Percentiles rank a stretch among this genome's conserved stretches.
phyloP scores from a whole-genome alignment of 108 stramenopile genomes.

The Nitzschia sp. region DNA sequence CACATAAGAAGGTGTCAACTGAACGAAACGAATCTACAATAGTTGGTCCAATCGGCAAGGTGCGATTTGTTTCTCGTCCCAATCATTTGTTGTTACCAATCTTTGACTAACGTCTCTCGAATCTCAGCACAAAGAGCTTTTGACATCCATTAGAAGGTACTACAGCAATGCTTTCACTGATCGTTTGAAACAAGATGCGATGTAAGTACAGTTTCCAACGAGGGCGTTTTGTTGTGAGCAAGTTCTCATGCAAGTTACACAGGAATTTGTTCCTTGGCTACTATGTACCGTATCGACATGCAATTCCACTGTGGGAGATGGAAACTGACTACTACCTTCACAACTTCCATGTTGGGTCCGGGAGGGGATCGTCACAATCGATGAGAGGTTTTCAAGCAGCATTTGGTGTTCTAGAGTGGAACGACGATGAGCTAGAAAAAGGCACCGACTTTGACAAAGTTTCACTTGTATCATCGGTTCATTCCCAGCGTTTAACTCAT shows the following conservation, averaged over 20 bases:
- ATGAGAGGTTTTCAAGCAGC: conserved; percentile 68
- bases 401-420: conserved; percentile 66
- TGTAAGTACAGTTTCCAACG: conserved; percentile 40
- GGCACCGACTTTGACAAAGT: conserved; percentile 10
- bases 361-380: conserved; percentile 55
- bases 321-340: conserved; percentile 89
- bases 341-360: conserved; percentile 76
- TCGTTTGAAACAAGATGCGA: conserved; percentile 95
- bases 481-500: conserved; percentile 9
- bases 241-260: background rate
- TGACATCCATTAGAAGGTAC: conserved; percentile 94
- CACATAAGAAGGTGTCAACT: conserved; percentile 92
- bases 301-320: conserved; percentile 84
- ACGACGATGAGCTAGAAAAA: conserved; percentile 4
- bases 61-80: conserved; percentile 24
- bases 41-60: conserved; percentile 79
- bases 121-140: conserved; percentile 84
- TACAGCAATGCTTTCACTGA: conserved; percentile 98
- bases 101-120: background rate
- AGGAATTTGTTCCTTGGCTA: conserved; percentile 95
- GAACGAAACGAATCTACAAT: conserved; percentile 62
- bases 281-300: conserved; percentile 74
- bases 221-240: background rate
- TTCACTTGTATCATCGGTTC: background rate
- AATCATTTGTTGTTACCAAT: no score